Evolutionary conservation across 1,139 yeast genomes (phyloP).

Genomic region (Candida tetrigidarum): DNA sequence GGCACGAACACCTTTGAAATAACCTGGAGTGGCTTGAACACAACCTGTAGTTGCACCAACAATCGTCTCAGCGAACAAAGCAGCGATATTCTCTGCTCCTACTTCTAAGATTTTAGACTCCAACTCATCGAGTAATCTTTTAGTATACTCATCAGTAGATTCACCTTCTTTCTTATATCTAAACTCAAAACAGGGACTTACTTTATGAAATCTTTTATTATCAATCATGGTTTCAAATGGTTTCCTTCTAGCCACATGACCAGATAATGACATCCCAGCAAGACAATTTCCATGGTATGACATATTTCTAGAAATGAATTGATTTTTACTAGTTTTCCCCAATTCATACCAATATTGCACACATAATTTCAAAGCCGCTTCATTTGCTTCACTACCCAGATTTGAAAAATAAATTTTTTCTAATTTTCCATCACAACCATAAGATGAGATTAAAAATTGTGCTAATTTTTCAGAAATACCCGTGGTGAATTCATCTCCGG

Average conservation of each 20-base stretch:
- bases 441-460: slow-evolving; percentile 8
- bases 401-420: slow-evolving; percentile 16
- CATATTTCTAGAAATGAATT: slow-evolving; percentile 21
- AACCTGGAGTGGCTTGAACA: slow-evolving; percentile 58
- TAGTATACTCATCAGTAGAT: slow-evolving; percentile 17
- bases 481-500: slow-evolving; percentile 16
- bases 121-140: slow-evolving; percentile 20
- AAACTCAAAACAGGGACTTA: slow-evolving; percentile 15
- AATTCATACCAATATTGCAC: slow-evolving; percentile 23
- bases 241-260: slow-evolving; percentile 18
- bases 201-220: slow-evolving; percentile 18
- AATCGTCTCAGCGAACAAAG: slow-evolving; percentile 57
- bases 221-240: slow-evolving; percentile 20
- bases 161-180: slow-evolving; percentile 18
- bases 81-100: slow-evolving; percentile 46
- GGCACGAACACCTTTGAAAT: slow-evolving; percentile 55
- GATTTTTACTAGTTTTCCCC: slow-evolving; percentile 20
- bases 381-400: slow-evolving; percentile 24
- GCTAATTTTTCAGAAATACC: slow-evolving; percentile 17
- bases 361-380: slow-evolving; percentile 24
- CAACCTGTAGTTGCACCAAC: slow-evolving; percentile 65
- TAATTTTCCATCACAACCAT: slow-evolving; percentile 12
- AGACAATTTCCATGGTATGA: slow-evolving; percentile 27
- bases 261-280: slow-evolving; percentile 22
- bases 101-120: slow-evolving; percentile 21